Evolutionary conservation across 192 early-diverging fungal genomes (phyloP).

Genomic region (Coemansia sp.): DNA sequence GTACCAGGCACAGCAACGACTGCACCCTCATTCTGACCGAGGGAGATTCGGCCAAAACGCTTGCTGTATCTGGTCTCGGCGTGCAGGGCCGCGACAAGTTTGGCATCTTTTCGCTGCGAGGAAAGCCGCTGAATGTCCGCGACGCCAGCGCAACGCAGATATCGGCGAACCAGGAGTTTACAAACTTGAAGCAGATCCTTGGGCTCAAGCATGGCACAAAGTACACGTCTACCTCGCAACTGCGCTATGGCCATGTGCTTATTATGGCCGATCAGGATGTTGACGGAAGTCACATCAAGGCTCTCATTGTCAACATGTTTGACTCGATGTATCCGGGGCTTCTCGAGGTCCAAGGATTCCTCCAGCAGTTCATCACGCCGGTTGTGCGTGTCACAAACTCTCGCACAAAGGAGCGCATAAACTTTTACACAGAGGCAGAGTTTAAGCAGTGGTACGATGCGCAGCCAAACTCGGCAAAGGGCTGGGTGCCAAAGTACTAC

Average conservation of each 20-base stretch:
- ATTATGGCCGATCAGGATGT: slow-evolving; percentile 99
- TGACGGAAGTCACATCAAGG: slow-evolving; percentile 97
- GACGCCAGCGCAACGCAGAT: slow-evolving; percentile 74
- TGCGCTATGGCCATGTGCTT: slow-evolving; percentile 95
- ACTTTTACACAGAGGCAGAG: slow-evolving; percentile 93
- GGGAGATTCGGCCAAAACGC: slow-evolving; percentile 92
- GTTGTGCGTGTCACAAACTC: slow-evolving; percentile 77
- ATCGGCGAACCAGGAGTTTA: slow-evolving; percentile 81
- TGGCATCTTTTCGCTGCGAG: slow-evolving; percentile 94
- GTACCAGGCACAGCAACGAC: slow-evolving; percentile 62
- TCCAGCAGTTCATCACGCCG: slow-evolving; percentile 96
- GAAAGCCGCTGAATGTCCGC: slow-evolving; percentile 96
- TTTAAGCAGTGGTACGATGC: slow-evolving; percentile 82
- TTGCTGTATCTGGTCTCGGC: slow-evolving; percentile 81
- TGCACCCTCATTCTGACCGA: slow-evolving; percentile 98
- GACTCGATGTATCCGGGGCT: slow-evolving; percentile 92
- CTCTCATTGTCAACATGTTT: slow-evolving; percentile 93
- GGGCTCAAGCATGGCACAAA: slow-evolving; percentile 83
- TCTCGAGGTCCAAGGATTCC: slow-evolving; percentile 85
- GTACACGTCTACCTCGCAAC: slow-evolving; percentile 68
- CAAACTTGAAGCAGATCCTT: slow-evolving; percentile 87
- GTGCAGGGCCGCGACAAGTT: slow-evolving; percentile 87
- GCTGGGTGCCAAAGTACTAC: slow-evolving; percentile 93
- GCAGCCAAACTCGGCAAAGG: slow-evolving; percentile 65
- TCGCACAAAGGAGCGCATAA: slow-evolving; percentile 57